Conservation (phyloP, 257 asterid species). For the Salvia miltiorrhiza region DNA sequence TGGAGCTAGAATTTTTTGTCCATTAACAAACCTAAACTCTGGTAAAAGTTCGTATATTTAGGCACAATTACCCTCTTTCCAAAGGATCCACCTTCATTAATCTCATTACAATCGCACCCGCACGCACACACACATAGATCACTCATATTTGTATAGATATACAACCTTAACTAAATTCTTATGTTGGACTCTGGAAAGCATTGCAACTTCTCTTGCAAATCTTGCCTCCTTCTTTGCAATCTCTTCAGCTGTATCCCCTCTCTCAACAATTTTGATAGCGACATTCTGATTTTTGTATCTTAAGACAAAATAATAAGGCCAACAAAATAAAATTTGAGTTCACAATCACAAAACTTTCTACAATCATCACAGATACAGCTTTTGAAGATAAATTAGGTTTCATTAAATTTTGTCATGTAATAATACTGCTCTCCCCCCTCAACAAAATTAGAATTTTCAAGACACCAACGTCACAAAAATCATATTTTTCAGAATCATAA, state of each 20-base stretch:
- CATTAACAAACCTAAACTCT: no score
- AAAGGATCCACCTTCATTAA: no score
- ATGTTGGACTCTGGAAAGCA: constrained; percentile 91
- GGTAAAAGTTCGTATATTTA: no score
- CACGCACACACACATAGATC: not conserved
- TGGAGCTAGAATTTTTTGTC: no score
- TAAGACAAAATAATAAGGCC: constrained; percentile 20
- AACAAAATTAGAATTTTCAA: not conserved
- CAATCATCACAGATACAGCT: constrained; percentile 3
- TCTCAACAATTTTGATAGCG: constrained; percentile 73
- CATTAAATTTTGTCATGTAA: not conserved
- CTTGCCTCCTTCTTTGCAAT: constrained; percentile 62
- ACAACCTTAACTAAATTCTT: constrained; percentile 90
- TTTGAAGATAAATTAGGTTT: not conserved
- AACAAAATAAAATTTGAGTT: not conserved
- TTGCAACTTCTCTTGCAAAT: constrained; percentile 77
- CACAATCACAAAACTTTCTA: not conserved
- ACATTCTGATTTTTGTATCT: constrained; percentile 88
- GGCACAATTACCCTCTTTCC: no score
- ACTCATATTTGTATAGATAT: not conserved
- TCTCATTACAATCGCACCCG: not conserved
- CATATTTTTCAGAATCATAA: not conserved
- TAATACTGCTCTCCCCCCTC: not conserved
- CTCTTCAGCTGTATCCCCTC: constrained; percentile 77
- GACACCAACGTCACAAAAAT: not conserved